Percentiles rank a stretch among this genome's conserved stretches.
phyloP scores from a whole-genome alignment of 345 rosid species.

The Syzygium aromaticum region DNA sequence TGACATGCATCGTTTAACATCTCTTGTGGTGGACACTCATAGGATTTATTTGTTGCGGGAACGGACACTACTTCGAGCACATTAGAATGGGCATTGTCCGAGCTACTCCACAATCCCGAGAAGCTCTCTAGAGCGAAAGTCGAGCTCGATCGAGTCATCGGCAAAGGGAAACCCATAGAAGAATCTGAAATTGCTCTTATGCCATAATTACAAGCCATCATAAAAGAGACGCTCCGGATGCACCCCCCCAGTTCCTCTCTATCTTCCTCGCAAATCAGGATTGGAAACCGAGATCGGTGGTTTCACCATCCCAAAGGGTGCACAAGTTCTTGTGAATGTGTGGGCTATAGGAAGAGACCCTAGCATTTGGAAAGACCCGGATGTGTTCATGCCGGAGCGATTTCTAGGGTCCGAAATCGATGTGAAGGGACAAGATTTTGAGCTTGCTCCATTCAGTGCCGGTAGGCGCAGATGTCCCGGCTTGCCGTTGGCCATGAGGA shows the following conservation, averaged over 20 bases:
- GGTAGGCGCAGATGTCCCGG: slow-evolving; percentile 42
- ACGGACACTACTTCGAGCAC: slow-evolving; percentile 38
- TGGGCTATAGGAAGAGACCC: slow-evolving; percentile 49
- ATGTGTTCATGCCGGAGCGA: slow-evolving; percentile 29
- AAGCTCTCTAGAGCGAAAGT: slow-evolving; percentile 14
- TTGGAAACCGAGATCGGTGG: slow-evolving; percentile 16
- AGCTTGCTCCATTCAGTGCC: slow-evolving; percentile 34
- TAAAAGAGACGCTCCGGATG: slow-evolving; percentile 44
- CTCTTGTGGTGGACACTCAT: background rate
- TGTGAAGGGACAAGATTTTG: slow-evolving; percentile 24
- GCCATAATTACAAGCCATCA: slow-evolving; percentile 34
- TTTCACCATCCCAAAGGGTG: slow-evolving; percentile 24
- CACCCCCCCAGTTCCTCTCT: slow-evolving; percentile 34
- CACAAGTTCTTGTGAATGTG: slow-evolving; percentile 32
- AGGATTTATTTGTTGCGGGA: slow-evolving; percentile 37
- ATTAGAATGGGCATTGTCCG: slow-evolving; percentile 53
- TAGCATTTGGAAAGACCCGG: slow-evolving; percentile 23
- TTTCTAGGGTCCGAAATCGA: slow-evolving; percentile 29
- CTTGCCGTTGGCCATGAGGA: slow-evolving; percentile 25
- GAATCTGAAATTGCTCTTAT: slow-evolving; percentile 24
- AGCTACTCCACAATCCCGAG: slow-evolving; percentile 23
- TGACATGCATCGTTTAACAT: background rate
- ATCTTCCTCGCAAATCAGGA: slow-evolving; percentile 29
- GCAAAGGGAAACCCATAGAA: slow-evolving; percentile 13
- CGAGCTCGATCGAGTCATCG: slow-evolving; percentile 24